Base-by-base conservation (phyloP, 768 basidiomycete species). In the Hypsizygus marmoreus region DNA sequence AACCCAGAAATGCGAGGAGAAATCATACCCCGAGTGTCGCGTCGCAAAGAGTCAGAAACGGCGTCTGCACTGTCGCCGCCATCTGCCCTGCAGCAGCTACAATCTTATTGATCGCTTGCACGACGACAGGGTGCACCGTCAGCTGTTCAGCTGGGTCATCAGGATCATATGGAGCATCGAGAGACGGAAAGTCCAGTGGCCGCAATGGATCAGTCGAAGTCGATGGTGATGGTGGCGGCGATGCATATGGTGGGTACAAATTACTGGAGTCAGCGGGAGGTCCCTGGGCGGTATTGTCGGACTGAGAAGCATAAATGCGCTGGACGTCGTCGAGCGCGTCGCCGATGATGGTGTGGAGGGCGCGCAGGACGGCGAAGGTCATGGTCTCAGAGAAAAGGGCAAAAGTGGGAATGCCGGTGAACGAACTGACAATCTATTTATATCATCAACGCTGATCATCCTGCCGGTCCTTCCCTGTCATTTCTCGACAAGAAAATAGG, bases 21-120 rank as follows among this genome's bases (percentile, higher is more conserved):
- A 45, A 40, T 70, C 84, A 49, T 55, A 88, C 87, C 30, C 74
- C 78, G 82, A 88, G 85, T 12, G 72, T 64, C 2, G 85, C 84
- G 60, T 89, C 88, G 55, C 85, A 87, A 6, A 90, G 66, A n/a
- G 79, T 77, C 23, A 86, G 66, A 61, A 88, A 87, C 22, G 87
- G 86, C 4, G 69, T 67, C 56, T 88, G 84, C 14, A 87, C 81
- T 16, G 77, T 81, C 4, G 74, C 78, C 8, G 77, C 68, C 46
- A 90, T 66, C 57, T 89, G 88, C 3, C 81, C 84, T 19, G 82
- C 79, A 1, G 87, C 86, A 24, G 86, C 80, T 25, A 88, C 75
- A 34, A 88, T 83, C 49, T 72, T 75, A 45, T 77, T 78, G 28
- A 82, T 79, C 6, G 87, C 85, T 24, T 72, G 69, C 6, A 75